These are phyloP conservation scores for Lipomyces spencermartinsiae DNA, from an alignment of 805 yeast genomes.

Conservation along the genomic window DNA sequence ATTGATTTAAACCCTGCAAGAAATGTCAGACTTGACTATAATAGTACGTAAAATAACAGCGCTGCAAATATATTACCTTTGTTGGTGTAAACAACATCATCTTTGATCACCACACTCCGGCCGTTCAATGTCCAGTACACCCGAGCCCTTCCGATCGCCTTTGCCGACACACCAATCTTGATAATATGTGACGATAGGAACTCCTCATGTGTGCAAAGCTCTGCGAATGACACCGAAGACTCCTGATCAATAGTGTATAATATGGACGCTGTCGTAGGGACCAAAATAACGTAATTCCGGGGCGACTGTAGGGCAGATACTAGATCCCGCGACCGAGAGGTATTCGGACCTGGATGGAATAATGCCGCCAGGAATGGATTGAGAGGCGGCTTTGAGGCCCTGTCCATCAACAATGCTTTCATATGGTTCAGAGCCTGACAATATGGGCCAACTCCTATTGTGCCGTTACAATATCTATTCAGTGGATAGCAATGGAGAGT, in stretches of 20 bases:
- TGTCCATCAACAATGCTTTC: conserved; percentile 12
- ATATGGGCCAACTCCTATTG: background rate
- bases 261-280: conserved; percentile 63
- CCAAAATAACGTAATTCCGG: conserved; percentile 60
- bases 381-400: conserved; percentile 25
- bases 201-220: conserved; percentile 62
- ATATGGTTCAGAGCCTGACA: background rate
- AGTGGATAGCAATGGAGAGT: background rate
- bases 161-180: conserved; percentile 44
- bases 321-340: conserved; percentile 35
- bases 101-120: conserved; percentile 61
- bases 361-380: conserved; percentile 38
- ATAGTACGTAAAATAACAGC: background rate
- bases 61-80: conserved; percentile 54
- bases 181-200: conserved; percentile 69
- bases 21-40: conserved; percentile 19
- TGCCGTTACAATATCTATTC: background rate
- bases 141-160: conserved; percentile 47
- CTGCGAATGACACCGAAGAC: conserved; percentile 51
- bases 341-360: conserved; percentile 29
- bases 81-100: conserved; percentile 60
- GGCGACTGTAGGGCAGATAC: conserved; percentile 45
- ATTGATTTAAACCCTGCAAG: conserved; percentile 30
- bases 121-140: conserved; percentile 62
- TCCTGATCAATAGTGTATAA: conserved; percentile 48